Base-by-base conservation (phyloP, 805 yeast genomes). In the Metschnikowia borealis region DNA sequence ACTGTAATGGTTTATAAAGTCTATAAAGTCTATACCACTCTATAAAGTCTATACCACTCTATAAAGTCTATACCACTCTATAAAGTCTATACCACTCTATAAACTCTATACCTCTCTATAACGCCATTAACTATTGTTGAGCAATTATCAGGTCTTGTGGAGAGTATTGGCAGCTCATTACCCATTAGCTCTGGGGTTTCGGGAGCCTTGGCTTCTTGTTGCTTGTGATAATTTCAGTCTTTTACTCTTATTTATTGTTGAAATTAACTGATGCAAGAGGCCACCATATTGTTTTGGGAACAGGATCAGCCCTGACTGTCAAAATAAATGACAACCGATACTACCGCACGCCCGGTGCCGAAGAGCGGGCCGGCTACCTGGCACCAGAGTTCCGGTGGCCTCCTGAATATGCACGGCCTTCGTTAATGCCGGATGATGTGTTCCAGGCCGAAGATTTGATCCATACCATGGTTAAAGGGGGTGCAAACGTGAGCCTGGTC, bases 401-500 rank as follows among this genome's bases (percentile, higher is more conserved):
- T 33, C 51, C 54, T 35, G 48, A 49, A 4, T 54, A 41, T 18
- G 46, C 57, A 2, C 31, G 44, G 18, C 58, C 59, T 14, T 14
- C 40, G 7, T 38, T 36, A 33, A 45, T 39, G 17, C 54, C 58
- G 51, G 32, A 52, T 47, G 53, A 56, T 50, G 54, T 35, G 40
- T 60, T 55, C 53, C 54, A 41, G 58, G 64, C 69, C 35, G 60
- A 62, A 3, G 64, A 65, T 29, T 56, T 82, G 5, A 51, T 66
- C 1, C 57, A 63, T 6, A 44, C 71, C 4, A 68, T 83, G 7
- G 61, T 54, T 34, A 62, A 66, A 3, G 61, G 76, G 56, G 84
- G 84, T 3, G 88, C 85, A 3, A 65, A 62, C 17, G 74, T 76
- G 1, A 73, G 81, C 0, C 80, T 77, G 20, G 74, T 84, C 0